Base-by-base conservation (phyloP, 768 basidiomycete genomes). In the Lactarius pseudohatsudake region DNA sequence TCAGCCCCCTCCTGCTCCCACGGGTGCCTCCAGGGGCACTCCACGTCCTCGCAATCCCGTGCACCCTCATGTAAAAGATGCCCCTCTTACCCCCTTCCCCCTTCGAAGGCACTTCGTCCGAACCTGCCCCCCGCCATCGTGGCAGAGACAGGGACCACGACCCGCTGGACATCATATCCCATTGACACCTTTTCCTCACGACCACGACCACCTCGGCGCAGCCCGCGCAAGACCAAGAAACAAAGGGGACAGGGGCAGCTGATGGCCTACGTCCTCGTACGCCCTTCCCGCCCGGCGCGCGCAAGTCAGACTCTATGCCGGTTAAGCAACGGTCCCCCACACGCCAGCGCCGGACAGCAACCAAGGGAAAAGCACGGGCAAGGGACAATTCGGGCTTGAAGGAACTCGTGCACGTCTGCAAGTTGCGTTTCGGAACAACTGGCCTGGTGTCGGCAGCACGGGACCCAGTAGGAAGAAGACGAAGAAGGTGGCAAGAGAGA, bases 351-450 rank as follows among this genome's bases (percentile, higher is more conserved):
- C 32, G 9, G 2, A 4, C 22, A 5, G 4, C 7, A n/a, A 18
- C 30, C 7, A 62, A 2, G 18, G 13, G 2, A 9, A 41, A 62
- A 10, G 3, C 11, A 2, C 56, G 30, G 7, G 40, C 30, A 3
- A 55, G 56, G 40, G 58, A 59, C 30, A 64, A 67, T 7, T 26
- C 36, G 16, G 50, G 66, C 18, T 8, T 58, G 22, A n/a, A 11
- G 2, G 55, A n/a, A 1, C 69, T 64, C 59, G 58, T 45, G 6
- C 28, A 53, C 5, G 66, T 43, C 65, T 67, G 22, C 57, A 60
- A 16, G 45, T 30, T 30, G 4, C 30, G 30, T 30, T 43, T 22
- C 65, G 18, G 26, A 62, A 63, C 9, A 67, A 69, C 18, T 55
- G 36, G 20, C 34, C 26, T 5, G 45, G 32, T 38, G 20, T 38